phyloP scores from a whole-genome alignment of 495 filamentous ascomycete species.

The Platismatia glauca region DNA sequence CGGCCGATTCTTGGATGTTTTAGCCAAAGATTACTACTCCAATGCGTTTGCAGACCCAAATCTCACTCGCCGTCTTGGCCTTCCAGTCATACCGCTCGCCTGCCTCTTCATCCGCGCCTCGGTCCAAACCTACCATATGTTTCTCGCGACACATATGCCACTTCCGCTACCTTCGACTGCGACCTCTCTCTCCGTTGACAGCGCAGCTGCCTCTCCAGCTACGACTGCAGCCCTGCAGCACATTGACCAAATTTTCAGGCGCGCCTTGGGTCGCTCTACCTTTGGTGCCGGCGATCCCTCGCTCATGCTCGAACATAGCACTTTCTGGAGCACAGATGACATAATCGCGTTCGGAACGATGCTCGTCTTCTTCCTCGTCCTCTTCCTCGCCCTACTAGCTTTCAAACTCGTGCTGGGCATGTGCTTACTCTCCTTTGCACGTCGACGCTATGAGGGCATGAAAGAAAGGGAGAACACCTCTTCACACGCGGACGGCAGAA shows the following conservation, averaged over 20 bases:
- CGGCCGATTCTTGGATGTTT: constrained; percentile 75
- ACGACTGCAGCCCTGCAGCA: constrained; percentile 65
- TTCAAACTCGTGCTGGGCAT: constrained; percentile 45
- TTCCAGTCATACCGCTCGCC: constrained; percentile 85
- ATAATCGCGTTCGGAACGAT: constrained; percentile 47
- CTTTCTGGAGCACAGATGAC: constrained; percentile 43
- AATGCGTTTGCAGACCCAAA: constrained; percentile 88
- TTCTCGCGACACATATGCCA: constrained; percentile 76
- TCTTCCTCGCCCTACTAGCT: constrained; percentile 40
- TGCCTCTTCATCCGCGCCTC: constrained; percentile 93
- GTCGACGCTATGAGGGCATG: constrained; percentile 70
- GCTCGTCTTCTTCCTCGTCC: constrained; percentile 20
- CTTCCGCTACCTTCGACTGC: constrained; percentile 61
- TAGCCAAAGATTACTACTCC: constrained; percentile 96
- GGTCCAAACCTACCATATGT: constrained; percentile 97
- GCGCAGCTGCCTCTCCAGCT: constrained; percentile 51
- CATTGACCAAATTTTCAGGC: constrained; percentile 46
- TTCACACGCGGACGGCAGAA: constrained; percentile 40
- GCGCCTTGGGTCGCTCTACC: constrained; percentile 21
- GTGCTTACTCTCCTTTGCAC: constrained; percentile 46
- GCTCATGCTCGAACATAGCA: neutral
- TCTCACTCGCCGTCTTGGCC: constrained; percentile 77
- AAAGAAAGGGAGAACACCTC: constrained; percentile 51
- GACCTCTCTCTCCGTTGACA: constrained; percentile 50
- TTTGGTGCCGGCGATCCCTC: constrained; percentile 12